These are phyloP conservation scores for Glycine soja DNA, from an alignment of 306 rosid genomes.

Conservation along the genomic window DNA sequence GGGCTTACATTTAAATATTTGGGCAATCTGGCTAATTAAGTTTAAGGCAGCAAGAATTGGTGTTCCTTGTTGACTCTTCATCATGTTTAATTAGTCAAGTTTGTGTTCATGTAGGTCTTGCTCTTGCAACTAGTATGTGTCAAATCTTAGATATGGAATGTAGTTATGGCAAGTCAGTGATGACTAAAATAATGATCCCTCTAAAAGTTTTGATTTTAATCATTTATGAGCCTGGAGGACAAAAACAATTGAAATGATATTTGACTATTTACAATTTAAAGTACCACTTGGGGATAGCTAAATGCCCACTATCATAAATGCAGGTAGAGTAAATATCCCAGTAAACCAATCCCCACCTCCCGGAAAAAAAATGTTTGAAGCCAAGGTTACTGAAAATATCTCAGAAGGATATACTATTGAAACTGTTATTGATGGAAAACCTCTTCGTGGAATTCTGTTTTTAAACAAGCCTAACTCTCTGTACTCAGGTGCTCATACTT, in stretches of 20 bases:
- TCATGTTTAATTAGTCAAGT: constrained; percentile 24
- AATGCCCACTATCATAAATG: constrained; percentile 47
- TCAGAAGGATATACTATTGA: constrained; percentile 79
- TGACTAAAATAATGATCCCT: constrained; percentile 24
- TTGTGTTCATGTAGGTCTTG: constrained; percentile 4
- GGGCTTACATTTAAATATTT: constrained; percentile 25
- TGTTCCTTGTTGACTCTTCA: constrained; percentile 35
- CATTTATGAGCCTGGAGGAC: constrained; percentile 14
- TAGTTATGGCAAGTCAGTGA: constrained; percentile 31
- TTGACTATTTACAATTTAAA: constrained; percentile 33
- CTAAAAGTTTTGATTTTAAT: not conserved
- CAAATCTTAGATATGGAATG: constrained; percentile 1
- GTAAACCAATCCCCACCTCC: constrained; percentile 58
- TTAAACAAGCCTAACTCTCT: constrained; percentile 58
- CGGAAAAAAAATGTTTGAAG: constrained; percentile 82
- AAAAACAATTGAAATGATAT: constrained; percentile 22
- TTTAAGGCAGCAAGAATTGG: constrained; percentile 22
- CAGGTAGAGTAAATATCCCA: constrained; percentile 63
- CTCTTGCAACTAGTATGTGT: constrained; percentile 34
- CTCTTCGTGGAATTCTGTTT: constrained; percentile 86
- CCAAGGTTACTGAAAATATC: constrained; percentile 77
- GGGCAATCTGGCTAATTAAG: constrained; percentile 35
- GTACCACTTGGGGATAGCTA: constrained; percentile 42
- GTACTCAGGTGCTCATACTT: constrained; percentile 51
- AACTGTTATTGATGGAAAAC: constrained; percentile 95